Evolutionary conservation across 2,329 filamentous ascomycete genomes (phyloP), one percentile per base, ranked within the genome.

Genomic region (Metarhizium robertsii): DNA sequence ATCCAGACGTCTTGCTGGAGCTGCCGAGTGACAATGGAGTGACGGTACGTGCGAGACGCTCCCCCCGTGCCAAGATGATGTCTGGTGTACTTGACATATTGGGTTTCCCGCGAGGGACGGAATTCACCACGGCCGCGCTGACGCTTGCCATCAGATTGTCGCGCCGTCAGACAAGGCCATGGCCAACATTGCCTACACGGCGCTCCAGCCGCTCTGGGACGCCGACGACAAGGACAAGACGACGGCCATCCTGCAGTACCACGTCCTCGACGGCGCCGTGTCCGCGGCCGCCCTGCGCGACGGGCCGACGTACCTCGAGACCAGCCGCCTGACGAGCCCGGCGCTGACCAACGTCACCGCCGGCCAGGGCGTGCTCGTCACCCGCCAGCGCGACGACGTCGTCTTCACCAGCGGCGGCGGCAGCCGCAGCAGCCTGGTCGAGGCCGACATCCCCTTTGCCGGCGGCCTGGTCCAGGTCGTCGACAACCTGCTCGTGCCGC

Each of bases 141-240:
- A 58, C 40, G 13, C 30, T n/a, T 8, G 0, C 14, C 2, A 25
- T 29, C 20, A 71, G 69, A 73, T 85, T 60, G 78, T 84, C 59
- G 82, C 78, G 0, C 83, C 83, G 8, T 78, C 72, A 57, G 80
- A 84, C 61, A 70, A 72, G 2, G 81, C 81, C 16, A 84, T 85
- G 68, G 71, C 76, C 18, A 73, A 75, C 53, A 79, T 83, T 52
- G 73, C 74, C 10, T 79, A 75, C 59, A 77, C 75, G n/a, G 71
- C 74, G 10, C 68, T 82, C 42, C 69, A 71, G 30, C 73, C 73
- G 52, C 62, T 79, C n/a, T 77, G 73, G 65, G 67, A 73, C 8
- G 65, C 71, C 8, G 70, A 79, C 5, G 67, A 78, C 61, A 64
- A 68, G 52, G 68, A 71, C 43, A 71, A 80, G 8, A 69, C 74